Evolutionary conservation across 257 asterid genomes (phyloP), one percentile per base, ranked within the genome.

Genomic region (Penstemon newberryi): DNA sequence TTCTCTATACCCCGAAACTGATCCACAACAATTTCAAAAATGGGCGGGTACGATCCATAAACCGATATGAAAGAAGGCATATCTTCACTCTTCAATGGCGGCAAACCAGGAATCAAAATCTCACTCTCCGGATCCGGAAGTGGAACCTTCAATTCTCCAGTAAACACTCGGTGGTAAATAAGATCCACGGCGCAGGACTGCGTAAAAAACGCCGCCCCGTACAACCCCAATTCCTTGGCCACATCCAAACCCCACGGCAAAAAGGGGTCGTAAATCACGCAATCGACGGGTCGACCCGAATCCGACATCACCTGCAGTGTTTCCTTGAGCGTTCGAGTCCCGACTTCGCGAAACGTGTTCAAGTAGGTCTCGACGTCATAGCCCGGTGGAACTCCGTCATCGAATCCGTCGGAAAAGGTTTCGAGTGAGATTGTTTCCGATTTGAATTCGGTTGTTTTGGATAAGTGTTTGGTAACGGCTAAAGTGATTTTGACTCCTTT

Each of bases 371-470:
- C 63, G 10, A 13, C 7, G 58, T 4, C 8, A 0, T 0, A 0
- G 8, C n/a, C 72, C 54, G 64, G 49, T 0, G 78, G 60, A 13
- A 0, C 2, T 5, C 66, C 77, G 46, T 73, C 84, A 66, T 78
- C 88, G 77, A 13, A 75, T 0, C 88, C 86, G 60, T 80, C 82
- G 75, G 88, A 78, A 69, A 80, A 72, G 67, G 82, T 73, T 15
- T 67, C 76, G 51, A 80, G 53, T 0, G 74, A 63, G 70, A 83
- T 69, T 60, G 69, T 0, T 39, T 33, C 13, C 1, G 83, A 68
- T 0, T 72, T 60, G 65, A 53, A 54, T 0, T 11, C 12, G 5
- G 76, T 57, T 56, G 75, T 75, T 25, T 63, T 70, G 71, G 76
- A 59, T 1, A 70, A 0, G 61, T 25, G 33, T 55, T 61, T 72